Base-by-base conservation (phyloP, 495 filamentous ascomycete species). In the Penicillium egyptiacum region DNA sequence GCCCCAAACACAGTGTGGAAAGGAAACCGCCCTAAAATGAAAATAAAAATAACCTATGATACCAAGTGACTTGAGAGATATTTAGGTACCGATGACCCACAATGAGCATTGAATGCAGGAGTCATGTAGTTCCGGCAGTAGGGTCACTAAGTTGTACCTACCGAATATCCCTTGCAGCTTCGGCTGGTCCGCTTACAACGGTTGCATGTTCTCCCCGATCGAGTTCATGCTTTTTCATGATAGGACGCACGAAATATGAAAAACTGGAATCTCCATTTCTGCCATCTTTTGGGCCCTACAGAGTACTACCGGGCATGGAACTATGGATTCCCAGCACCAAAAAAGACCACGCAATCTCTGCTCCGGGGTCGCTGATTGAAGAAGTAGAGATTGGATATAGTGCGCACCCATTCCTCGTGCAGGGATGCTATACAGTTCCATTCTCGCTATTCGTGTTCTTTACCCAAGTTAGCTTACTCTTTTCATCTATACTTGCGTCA, bases 321-420 rank as follows among this genome's bases (percentile, higher is more conserved):
- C 47, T 35, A 22, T 8, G 11, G 10, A 33, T 33, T 4, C 40
- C 42, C 19, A 26, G 9, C 45, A 30, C 20, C 41, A 42, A 23
- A 30, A 31, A 50, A 55, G 50, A 28, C 51, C 56, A 57, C 59
- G 50, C 46, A 65, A 58, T 60, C 62, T 55, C 46, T 39, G 46
- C 26, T 53, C 44, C 47, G 57, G 52, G 52, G 35, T 16, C 25
- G 44, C 43, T 25, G 40, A 42, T 25, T 48, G n/a, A 42, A 20
- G 44, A 44, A 53, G 25, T 12, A 45, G 59, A 66, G 60, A 55
- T 64, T 62, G 43, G 33, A 25, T 42, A 45, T 46, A 50, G 35
- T 37, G 44, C 35, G 23, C 33, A 30, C 28, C 20, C 33, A 39
- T 33, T 22, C 22, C 33, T 39, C 19, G n/a, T 28, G 53, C 52